phyloP scores from a whole-genome alignment of 179 eudicot species.

The Actinidia chinensis region DNA sequence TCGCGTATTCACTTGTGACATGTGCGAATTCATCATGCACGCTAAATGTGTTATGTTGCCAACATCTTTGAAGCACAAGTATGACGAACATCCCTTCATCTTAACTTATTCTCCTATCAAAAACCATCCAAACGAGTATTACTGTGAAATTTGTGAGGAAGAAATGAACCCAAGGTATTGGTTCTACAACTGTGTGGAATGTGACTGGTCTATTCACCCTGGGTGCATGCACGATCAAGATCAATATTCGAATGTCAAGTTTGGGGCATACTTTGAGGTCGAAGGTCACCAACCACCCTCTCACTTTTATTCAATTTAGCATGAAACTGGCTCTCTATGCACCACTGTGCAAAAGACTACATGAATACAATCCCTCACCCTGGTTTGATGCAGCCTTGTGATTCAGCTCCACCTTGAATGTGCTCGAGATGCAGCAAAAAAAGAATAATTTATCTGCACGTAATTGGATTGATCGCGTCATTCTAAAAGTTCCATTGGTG shows the following conservation, averaged over 20 bases:
- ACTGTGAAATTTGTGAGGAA: background rate
- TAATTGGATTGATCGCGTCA: no score
- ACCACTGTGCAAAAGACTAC: no score
- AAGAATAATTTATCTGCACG: no score
- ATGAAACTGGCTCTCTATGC: no score
- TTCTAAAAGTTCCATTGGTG: no score
- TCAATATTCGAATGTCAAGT: background rate
- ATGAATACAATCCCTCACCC: no score
- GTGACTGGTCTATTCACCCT: background rate
- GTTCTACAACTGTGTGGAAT: background rate
- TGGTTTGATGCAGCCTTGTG: no score
- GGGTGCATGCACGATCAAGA: background rate
- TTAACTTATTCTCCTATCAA: background rate
- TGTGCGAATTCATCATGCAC: background rate
- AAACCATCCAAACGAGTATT: background rate
- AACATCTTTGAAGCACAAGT: background rate
- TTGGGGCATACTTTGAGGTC: no score
- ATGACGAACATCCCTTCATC: background rate
- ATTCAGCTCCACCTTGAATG: no score
- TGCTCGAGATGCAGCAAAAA: no score
- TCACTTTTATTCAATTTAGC: no score
- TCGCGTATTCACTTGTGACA: background rate
- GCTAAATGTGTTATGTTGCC: background rate
- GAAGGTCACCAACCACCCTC: no score
- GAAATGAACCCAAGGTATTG: background rate